Evolutionary conservation across 208 protist genomes (phyloP).

Genomic region (Dictyostelium gargantuum): DNA sequence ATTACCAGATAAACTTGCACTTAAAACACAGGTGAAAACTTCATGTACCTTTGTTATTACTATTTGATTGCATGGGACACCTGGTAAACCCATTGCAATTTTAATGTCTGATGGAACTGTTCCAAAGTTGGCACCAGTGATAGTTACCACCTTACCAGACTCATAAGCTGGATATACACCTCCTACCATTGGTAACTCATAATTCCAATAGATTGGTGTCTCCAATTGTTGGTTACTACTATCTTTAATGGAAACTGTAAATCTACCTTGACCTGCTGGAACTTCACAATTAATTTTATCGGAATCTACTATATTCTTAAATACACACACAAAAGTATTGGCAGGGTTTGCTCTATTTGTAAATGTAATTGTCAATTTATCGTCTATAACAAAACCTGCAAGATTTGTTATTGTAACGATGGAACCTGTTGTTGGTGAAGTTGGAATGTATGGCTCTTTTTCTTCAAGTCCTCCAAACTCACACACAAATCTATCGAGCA

Average conservation of each 20-base stretch:
- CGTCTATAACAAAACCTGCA: background rate
- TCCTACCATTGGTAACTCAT: background rate
- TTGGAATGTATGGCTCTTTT: background rate
- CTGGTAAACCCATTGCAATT: background rate
- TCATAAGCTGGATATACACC: background rate
- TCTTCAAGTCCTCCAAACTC: conserved; percentile 8
- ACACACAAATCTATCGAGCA: background rate
- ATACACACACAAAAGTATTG: background rate
- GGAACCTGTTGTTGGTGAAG: background rate
- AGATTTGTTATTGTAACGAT: background rate
- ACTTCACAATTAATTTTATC: background rate
- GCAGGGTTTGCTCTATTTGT: background rate
- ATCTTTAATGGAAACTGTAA: background rate
- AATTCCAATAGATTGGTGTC: background rate
- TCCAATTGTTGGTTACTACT: background rate
- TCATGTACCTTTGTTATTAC: background rate
- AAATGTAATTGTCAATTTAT: background rate
- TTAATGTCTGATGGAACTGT: background rate
- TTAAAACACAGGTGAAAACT: background rate
- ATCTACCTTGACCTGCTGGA: background rate
- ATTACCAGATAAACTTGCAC: background rate
- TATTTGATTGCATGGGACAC: background rate
- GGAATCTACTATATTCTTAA: background rate
- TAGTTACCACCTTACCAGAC: background rate
- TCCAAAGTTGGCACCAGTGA: background rate